phyloP scores from a whole-genome alignment of 805 yeast genomes.

The Ogataea populi-albae region DNA sequence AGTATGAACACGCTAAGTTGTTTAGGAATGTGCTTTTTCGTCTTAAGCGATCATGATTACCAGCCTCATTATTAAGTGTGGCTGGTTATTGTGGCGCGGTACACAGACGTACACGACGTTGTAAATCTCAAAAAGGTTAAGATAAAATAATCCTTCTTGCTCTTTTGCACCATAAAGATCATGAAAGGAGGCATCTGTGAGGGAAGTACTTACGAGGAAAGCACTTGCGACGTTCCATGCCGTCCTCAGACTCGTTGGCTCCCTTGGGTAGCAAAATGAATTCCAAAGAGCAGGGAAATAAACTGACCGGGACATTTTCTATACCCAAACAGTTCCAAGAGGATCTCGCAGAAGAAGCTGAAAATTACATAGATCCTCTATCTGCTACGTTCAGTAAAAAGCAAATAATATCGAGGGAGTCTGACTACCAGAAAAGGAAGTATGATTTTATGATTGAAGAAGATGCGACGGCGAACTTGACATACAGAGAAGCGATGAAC shows the following conservation, averaged over 20 bases:
- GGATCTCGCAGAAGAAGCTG: constrained; percentile 24
- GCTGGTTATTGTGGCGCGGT: no score
- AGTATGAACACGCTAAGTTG: no score
- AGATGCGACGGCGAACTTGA: constrained; percentile 11
- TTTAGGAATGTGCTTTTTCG: no score
- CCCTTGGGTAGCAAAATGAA: constrained; percentile 6
- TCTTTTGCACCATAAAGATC: no score
- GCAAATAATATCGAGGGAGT: constrained; percentile 37
- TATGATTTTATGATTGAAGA: constrained; percentile 15
- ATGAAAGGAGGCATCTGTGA: no score
- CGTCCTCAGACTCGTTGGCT: constrained; percentile 5
- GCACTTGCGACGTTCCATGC: no score
- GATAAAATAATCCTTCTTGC: no score
- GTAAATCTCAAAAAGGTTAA: no score
- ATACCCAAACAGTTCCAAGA: constrained; percentile 23
- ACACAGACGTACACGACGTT: no score
- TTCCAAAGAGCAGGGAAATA: constrained; percentile 3
- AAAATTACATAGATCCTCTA: constrained; percentile 20
- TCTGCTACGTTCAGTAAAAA: constrained; percentile 26
- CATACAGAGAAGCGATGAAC: constrained; percentile 43
- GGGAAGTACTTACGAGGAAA: no score
- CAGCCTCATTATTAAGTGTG: no score
- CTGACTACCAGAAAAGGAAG: constrained; percentile 45
- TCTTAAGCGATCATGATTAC: no score
- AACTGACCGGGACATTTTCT: constrained; percentile 18